Evolutionary conservation across 192 early-diverging fungal species (phyloP), one percentile per base, ranked within the genome.

Genomic region (Coemansia sp.): DNA sequence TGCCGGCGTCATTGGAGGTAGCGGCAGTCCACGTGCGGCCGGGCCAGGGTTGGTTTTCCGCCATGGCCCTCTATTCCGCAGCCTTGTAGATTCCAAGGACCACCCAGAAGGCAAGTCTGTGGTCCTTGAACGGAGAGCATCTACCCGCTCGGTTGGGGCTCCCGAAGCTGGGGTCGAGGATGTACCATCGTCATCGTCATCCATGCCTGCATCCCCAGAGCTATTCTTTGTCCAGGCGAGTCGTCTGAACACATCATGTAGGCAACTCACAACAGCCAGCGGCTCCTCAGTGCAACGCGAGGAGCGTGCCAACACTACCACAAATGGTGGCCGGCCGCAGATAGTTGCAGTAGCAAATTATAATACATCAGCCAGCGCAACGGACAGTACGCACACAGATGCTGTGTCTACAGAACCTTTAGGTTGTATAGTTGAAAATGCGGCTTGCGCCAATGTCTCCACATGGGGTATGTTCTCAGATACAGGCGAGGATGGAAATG

Each of bases 1-100:
- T 65, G 68, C 66, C 30, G 68, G 71, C 41, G 71, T 65, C 24
- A 65, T 71, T 51, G 68, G 71, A n/a, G 53, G 18, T 58, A 14
- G 50, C 12, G 18, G 27, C 34, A 28, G 31, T 57, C 56, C 14
- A 30, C 38, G 25, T 18, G 31, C 56, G 61, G 58, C 25, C 52
- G 47, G 14, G 41, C 41, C 57, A 60, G 56, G 57, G 18, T n/a
- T 26, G 31, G 23, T 26, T 48, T 56, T 54, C 12, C 68, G 68
- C 8, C 56, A 58, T n/a, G 52, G 56, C 23, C 61, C 9, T 44
- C 8, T 58, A n/a, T 8, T 41, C 21, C 60, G 61, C n/a, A 59
- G 68, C 48, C 61, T 49, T 14, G 25, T 31, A 10, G 47, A 61
- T 10, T 24, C 58, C 55, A 74, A 74, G 56, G 72, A 68, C 56